These are phyloP conservation scores for Eutypella sp. DNA, from an alignment of 2,329 filamentous ascomycete species.

Conservation along the genomic window DNA sequence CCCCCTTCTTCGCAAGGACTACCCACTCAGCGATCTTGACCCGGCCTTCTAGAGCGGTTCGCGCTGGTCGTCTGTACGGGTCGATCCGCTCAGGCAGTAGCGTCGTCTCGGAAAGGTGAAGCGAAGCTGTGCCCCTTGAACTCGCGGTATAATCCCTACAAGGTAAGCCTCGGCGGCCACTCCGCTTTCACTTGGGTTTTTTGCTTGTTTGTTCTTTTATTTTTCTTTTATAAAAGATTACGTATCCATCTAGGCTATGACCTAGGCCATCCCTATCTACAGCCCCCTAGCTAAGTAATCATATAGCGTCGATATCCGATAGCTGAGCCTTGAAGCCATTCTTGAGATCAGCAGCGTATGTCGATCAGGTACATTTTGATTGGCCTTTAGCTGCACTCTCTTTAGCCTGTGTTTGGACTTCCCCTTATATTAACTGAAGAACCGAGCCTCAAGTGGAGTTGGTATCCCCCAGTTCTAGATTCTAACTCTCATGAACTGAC, in stretches of 20 bases:
- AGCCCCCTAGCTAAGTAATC: not conserved
- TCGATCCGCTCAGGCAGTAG: not conserved
- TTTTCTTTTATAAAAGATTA: not conserved
- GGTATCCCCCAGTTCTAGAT: too few relatives aligned
- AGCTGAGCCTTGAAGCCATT: not conserved
- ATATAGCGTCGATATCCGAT: not conserved
- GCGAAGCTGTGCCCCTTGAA: not conserved
- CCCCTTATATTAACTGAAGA: too few relatives aligned
- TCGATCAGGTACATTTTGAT: not conserved
- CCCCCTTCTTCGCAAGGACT: not conserved
- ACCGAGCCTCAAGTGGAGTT: too few relatives aligned
- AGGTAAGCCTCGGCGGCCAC: not conserved
- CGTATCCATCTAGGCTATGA: not conserved
- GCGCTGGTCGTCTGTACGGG: too few relatives aligned
- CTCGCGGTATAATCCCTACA: not conserved
- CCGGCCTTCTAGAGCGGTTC: not conserved
- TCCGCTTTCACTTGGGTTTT: too few relatives aligned
- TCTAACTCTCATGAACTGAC: too few relatives aligned
- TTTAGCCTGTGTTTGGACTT: too few relatives aligned
- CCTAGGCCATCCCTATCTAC: not conserved
- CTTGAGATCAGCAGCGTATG: not conserved
- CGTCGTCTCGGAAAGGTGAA: not conserved
- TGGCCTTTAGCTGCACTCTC: too few relatives aligned
- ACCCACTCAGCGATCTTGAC: not conserved
- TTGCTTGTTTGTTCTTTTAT: too few relatives aligned